These are phyloP conservation scores for Phytophthora idaei DNA, from an alignment of 352 stramenopile genomes.

Conservation along the genomic window DNA sequence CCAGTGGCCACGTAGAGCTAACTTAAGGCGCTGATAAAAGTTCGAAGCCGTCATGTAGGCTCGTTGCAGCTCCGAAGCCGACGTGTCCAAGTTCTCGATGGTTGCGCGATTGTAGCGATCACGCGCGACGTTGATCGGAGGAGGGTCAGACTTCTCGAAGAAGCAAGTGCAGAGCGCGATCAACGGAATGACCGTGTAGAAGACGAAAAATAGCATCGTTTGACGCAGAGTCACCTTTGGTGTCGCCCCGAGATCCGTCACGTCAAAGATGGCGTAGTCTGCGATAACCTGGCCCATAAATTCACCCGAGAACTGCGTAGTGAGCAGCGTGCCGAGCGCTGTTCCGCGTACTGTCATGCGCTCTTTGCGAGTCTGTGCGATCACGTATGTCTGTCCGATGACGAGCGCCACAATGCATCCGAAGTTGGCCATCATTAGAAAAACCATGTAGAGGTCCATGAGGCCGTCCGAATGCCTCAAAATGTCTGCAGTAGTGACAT, in stretches of 20 bases:
- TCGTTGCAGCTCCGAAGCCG: conserved; percentile 15
- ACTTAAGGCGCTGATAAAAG: conserved; percentile 26
- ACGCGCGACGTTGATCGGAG: conserved; percentile 32
- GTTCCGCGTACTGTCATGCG: conserved; percentile 35
- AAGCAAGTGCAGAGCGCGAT: conserved; percentile 43
- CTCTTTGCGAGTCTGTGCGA: conserved; percentile 47
- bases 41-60: conserved; percentile 31
- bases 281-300: conserved; percentile 39
- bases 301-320: conserved; percentile 43
- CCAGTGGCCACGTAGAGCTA: conserved; percentile 42
- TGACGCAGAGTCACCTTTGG: conserved; percentile 37
- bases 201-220: conserved; percentile 40
- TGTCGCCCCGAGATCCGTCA: conserved; percentile 16
- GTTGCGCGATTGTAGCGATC: conserved; percentile 28
- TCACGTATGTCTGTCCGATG: conserved; percentile 49
- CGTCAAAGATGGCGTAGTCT: conserved; percentile 40
- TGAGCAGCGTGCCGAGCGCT: conserved; percentile 39
- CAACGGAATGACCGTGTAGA: conserved; percentile 50
- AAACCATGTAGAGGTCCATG: conserved; percentile 41
- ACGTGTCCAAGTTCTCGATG: conserved; percentile 28
- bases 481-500: conserved; percentile 20
- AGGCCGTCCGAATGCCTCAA: conserved; percentile 22
- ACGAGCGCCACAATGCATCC: conserved; percentile 48
- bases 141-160: conserved; percentile 42
- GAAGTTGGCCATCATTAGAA: conserved; percentile 49